Evolutionary conservation across 306 rosid genomes (phyloP).

Genomic region (Rosa rugosa): DNA sequence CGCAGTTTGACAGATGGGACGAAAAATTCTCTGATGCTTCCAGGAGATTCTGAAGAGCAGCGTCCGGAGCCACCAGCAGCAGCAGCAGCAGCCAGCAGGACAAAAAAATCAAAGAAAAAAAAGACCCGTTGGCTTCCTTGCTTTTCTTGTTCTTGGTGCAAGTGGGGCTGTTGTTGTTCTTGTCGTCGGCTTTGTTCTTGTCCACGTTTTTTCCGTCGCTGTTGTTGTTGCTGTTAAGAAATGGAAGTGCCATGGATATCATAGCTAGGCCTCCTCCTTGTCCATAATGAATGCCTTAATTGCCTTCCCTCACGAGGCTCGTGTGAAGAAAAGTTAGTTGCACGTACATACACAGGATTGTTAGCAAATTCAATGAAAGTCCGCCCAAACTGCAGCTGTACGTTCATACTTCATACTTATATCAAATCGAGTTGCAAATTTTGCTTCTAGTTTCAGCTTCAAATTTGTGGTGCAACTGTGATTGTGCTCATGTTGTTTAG

Average conservation of each 20-base stretch:
- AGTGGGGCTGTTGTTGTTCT: slow-evolving; percentile 19
- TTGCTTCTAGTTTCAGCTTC: slow-evolving; percentile 4
- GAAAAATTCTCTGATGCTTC: slow-evolving; percentile 1
- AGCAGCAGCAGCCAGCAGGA: not conserved
- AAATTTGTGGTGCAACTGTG: not conserved
- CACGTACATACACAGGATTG: not conserved
- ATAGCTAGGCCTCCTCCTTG: not conserved
- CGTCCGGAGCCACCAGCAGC: slow-evolving; percentile 13
- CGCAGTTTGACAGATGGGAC: slow-evolving; percentile 18
- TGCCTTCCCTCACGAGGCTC: not conserved
- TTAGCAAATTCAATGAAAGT: not conserved
- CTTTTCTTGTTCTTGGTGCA: slow-evolving; percentile 38
- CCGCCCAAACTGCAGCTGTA: not conserved
- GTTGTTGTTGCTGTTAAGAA: slow-evolving; percentile 8
- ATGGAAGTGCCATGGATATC: not conserved
- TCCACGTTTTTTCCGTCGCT: slow-evolving; percentile 9
- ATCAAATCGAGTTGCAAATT: not conserved
- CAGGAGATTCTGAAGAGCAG: slow-evolving; percentile 7
- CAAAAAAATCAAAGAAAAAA: slow-evolving; percentile 18
- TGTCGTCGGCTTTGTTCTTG: slow-evolving; percentile 33
- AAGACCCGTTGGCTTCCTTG: slow-evolving; percentile 29
- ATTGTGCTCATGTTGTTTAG: not conserved
- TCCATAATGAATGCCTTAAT: not conserved
- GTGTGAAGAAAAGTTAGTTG: not conserved
- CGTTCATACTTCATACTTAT: not conserved